Conservation (phyloP, 129 eudicot species). For the Heracleum sosnowskyi region DNA sequence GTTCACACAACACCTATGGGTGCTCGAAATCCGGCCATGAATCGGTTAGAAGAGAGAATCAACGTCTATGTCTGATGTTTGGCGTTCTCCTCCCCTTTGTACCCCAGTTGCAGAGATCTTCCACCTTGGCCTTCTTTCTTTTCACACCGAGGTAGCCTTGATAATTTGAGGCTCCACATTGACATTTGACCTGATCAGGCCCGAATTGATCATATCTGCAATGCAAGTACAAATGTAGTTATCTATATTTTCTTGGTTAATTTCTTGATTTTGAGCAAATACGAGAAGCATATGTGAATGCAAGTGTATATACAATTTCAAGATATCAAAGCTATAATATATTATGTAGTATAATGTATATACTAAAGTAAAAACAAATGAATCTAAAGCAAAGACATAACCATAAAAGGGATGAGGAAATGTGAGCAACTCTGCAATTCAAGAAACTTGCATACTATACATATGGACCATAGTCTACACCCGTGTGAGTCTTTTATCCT, state of each 20-base stretch:
- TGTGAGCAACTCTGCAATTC: too few relatives aligned
- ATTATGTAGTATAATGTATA: too few relatives aligned
- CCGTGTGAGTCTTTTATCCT: too few relatives aligned
- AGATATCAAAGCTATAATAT: too few relatives aligned
- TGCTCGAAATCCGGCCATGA: not conserved
- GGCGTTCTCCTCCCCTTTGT: not conserved
- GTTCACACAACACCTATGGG: not conserved
- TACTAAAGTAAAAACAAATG: too few relatives aligned
- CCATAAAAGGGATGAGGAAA: too few relatives aligned
- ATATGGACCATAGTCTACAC: too few relatives aligned
- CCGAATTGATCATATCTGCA: slow-evolving; percentile 89
- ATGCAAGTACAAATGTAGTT: not conserved
- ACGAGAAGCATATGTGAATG: too few relatives aligned
- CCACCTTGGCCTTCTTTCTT: slow-evolving; percentile 30
- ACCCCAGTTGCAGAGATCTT: slow-evolving; percentile 8
- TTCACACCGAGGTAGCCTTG: slow-evolving; percentile 74
- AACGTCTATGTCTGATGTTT: not conserved
- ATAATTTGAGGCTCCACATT: slow-evolving; percentile 69
- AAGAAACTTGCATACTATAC: too few relatives aligned
- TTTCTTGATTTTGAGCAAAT: too few relatives aligned
- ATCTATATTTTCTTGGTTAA: not conserved
- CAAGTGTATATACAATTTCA: too few relatives aligned
- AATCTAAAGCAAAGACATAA: too few relatives aligned
- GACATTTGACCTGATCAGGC: slow-evolving; percentile 74
- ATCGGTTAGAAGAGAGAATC: not conserved